Evolutionary conservation across 192 early-diverging fungal genomes (phyloP).

Genomic region (Globomyces pollinis-pini): DNA sequence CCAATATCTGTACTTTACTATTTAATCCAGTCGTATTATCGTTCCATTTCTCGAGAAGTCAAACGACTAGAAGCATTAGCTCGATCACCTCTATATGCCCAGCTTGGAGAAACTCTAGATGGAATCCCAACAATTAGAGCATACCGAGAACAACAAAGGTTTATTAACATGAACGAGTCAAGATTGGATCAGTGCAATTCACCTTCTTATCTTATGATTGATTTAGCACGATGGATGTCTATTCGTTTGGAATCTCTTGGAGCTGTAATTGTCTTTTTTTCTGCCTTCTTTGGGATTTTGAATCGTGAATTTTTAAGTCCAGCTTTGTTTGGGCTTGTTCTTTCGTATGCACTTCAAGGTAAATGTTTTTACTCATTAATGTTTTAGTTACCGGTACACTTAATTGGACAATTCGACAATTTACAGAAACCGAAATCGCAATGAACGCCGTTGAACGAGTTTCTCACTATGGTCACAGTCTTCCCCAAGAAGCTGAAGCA

Average conservation of each 20-base stretch:
- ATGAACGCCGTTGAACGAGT: constrained; percentile 52
- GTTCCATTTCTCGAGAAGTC: constrained; percentile 73
- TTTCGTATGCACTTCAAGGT: constrained; percentile 75
- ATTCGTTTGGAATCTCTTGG: constrained; percentile 77
- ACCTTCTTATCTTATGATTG: constrained; percentile 67
- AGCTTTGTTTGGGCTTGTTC: constrained; percentile 66
- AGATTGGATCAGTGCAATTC: constrained; percentile 68
- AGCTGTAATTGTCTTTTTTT: constrained; percentile 65
- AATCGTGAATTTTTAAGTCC: constrained; percentile 43
- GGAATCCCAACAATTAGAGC: constrained; percentile 87
- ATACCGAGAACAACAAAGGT: constrained; percentile 70
- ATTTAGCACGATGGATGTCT: constrained; percentile 61
- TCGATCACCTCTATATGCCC: constrained; percentile 74
- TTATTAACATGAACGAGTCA: constrained; percentile 58
- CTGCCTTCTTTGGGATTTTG: constrained; percentile 64
- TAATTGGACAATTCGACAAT: constrained; percentile 71
- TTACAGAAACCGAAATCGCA: constrained; percentile 60
- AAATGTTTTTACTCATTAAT: too few species aligned
- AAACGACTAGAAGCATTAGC: constrained; percentile 83
- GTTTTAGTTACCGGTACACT: constrained; percentile 75
- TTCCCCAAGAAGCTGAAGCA: constrained; percentile 11
- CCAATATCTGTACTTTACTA: constrained; percentile 75
- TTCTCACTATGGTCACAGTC: constrained; percentile 24
- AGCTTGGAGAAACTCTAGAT: constrained; percentile 66
- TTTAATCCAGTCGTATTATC: constrained; percentile 64